These are phyloP conservation scores for Inga leiocalycina DNA, from an alignment of 306 rosid species.

Conservation along the genomic window DNA sequence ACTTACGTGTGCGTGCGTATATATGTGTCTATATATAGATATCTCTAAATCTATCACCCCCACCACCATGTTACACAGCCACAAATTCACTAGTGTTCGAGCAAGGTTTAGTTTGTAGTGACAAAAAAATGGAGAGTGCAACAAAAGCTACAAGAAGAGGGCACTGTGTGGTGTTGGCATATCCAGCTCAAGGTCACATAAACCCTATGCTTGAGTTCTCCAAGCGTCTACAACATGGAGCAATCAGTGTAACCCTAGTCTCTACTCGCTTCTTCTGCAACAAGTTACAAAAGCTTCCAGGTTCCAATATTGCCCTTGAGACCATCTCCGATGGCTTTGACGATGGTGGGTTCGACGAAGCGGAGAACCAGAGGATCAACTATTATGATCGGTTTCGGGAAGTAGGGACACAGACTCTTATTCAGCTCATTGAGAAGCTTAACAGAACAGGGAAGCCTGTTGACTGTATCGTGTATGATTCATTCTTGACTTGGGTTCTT, in stretches of 20 bases:
- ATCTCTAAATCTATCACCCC: not conserved
- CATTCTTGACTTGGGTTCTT: not conserved
- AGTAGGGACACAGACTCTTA: conserved; percentile 2
- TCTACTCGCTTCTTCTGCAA: not conserved
- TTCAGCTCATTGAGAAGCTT: conserved; percentile 9
- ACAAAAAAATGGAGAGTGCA: not conserved
- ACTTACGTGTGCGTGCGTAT: not conserved
- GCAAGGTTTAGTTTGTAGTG: not conserved
- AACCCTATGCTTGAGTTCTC: conserved; percentile 44
- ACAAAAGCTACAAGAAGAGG: not conserved
- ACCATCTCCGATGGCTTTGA: conserved; percentile 1
- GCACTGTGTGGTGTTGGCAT: conserved; percentile 28
- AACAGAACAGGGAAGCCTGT: not conserved
- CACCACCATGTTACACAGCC: not conserved
- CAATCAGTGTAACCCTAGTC: conserved; percentile 31
- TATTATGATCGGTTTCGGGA: not conserved
- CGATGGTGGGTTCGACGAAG: not conserved
- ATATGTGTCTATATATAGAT: not conserved
- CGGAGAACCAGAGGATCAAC: not conserved
- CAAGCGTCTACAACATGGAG: conserved; percentile 25
- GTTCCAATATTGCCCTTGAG: not conserved
- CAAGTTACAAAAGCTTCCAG: not conserved
- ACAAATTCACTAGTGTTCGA: not conserved
- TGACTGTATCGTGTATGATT: not conserved
- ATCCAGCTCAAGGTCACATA: conserved; percentile 39